Percentiles rank a stretch among this genome's conserved stretches.
phyloP scores from a whole-genome alignment of 108 stramenopile genomes.

The Fragilaria crotonensis region DNA sequence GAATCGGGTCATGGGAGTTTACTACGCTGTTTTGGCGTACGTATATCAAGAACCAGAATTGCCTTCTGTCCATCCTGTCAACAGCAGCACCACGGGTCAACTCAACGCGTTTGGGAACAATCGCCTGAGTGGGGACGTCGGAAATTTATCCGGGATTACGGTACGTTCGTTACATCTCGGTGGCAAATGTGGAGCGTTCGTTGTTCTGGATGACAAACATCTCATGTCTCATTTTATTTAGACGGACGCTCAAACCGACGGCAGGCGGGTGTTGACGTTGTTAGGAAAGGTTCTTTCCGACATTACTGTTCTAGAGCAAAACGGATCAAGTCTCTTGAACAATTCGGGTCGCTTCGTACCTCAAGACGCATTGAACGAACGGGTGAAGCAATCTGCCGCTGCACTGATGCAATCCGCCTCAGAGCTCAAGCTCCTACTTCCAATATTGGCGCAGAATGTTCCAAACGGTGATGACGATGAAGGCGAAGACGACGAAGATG shows the following conservation, averaged over 20 bases:
- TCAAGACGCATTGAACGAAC: constrained; percentile 9
- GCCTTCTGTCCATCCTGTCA: not conserved
- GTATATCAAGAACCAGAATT: constrained; percentile 30
- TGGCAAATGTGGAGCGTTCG: too few relatives aligned
- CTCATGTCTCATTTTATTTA: not conserved
- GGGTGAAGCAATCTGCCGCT: constrained; percentile 17
- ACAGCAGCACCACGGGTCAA: constrained; percentile 5
- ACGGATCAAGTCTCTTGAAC: constrained; percentile 3
- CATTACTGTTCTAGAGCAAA: constrained; percentile 28
- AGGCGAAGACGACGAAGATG: constrained; percentile 24
- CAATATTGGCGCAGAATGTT: constrained; percentile 35
- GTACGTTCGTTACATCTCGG: too few relatives aligned
- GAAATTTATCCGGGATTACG: constrained; percentile 51
- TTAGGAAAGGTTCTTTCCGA: constrained; percentile 32
- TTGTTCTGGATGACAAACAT: too few relatives aligned
- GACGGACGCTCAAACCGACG: constrained; percentile 48
- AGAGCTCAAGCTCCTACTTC: constrained; percentile 48
- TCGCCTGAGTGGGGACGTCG: constrained; percentile 63
- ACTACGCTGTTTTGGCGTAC: constrained; percentile 51
- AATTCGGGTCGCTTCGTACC: constrained; percentile 7
- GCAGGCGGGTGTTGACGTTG: constrained; percentile 33
- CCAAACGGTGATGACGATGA: constrained; percentile 8
- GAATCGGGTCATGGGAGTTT: constrained; percentile 65
- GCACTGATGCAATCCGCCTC: constrained; percentile 22
- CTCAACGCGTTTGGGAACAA: constrained; percentile 35